A percentile compares a stretch with the other conserved stretches of the same genome.
phyloP scores from a whole-genome alignment of 768 basidiomycete species.

The Mycena polygramma region DNA sequence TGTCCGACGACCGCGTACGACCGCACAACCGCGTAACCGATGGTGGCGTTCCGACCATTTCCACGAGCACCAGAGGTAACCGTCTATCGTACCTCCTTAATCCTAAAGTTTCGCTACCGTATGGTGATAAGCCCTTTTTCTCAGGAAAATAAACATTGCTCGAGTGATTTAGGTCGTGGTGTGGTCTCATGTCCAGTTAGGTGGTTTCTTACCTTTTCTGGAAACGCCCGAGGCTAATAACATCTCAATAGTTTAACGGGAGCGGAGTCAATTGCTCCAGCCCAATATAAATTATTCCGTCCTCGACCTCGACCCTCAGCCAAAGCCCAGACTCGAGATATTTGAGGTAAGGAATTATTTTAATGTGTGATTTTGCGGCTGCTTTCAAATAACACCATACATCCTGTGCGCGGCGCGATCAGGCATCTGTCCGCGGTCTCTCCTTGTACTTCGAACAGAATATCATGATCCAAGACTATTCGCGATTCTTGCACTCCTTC shows the following conservation, averaged over 20 bases:
- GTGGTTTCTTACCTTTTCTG: neutral
- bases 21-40: neutral
- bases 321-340: neutral
- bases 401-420: neutral
- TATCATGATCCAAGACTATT: neutral
- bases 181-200: conserved; percentile 21
- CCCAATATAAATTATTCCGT: neutral
- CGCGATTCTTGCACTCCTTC: neutral
- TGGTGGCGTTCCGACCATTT: conserved; percentile 1
- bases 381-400: neutral
- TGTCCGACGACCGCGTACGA: conserved; percentile 13
- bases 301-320: neutral
- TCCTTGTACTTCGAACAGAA: neutral
- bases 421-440: neutral
- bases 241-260: neutral
- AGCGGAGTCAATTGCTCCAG: neutral
- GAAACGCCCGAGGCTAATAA: conserved; percentile 8
- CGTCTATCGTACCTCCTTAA: neutral
- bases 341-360: neutral
- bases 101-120: neutral
- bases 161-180: neutral
- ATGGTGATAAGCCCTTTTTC: conserved; percentile 32
- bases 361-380: neutral
- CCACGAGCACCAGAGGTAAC: conserved; percentile 15
- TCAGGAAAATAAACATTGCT: conserved; percentile 12